Percentiles rank a stretch among this genome's conserved stretches.
These are phyloP conservation scores for Termitomyces sp. DNA, from an alignment of 768 basidiomycete species.

Conservation along the genomic window DNA sequence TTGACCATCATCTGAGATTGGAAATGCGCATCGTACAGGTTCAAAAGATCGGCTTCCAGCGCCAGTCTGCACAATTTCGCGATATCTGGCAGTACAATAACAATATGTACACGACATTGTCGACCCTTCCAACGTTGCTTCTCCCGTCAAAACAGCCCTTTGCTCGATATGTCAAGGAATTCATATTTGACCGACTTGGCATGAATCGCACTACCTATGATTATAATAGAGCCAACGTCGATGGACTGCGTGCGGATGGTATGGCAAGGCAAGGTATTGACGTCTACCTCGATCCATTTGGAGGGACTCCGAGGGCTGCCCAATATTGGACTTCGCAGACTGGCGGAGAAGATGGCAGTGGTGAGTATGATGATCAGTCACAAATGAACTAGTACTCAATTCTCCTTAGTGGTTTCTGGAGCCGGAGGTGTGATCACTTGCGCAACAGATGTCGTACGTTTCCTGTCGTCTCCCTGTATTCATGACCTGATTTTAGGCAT, in stretches of 20 bases:
- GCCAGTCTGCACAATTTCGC: constrained; percentile 28
- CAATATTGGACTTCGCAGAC: constrained; percentile 2
- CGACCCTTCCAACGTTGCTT: constrained; percentile 24
- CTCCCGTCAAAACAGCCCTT: constrained; percentile 22
- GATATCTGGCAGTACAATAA: constrained; percentile 26
- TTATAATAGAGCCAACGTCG: no score
- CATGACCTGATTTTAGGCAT: neutral
- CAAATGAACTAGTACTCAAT: neutral
- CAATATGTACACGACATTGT: constrained; percentile 25
- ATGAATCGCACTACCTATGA: constrained; percentile 9
- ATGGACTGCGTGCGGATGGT: neutral
- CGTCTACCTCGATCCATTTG: no score
- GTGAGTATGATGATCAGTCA: constrained; percentile 10
- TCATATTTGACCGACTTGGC: constrained; percentile 26
- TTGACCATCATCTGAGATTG: neutral
- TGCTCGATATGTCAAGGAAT: constrained; percentile 26
- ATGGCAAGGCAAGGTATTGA: no score
- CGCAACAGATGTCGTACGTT: constrained; percentile 22
- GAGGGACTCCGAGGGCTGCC: no score
- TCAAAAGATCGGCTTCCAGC: constrained; percentile 21
- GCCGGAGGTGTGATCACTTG: constrained; percentile 26
- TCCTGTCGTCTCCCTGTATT: neutral
- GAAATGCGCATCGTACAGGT: constrained; percentile 6
- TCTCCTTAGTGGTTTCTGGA: constrained; percentile 21
- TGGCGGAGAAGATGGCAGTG: constrained; percentile 22